Conservation (phyloP, 192 early-diverging fungal species). For the Coemansia erecta region DNA sequence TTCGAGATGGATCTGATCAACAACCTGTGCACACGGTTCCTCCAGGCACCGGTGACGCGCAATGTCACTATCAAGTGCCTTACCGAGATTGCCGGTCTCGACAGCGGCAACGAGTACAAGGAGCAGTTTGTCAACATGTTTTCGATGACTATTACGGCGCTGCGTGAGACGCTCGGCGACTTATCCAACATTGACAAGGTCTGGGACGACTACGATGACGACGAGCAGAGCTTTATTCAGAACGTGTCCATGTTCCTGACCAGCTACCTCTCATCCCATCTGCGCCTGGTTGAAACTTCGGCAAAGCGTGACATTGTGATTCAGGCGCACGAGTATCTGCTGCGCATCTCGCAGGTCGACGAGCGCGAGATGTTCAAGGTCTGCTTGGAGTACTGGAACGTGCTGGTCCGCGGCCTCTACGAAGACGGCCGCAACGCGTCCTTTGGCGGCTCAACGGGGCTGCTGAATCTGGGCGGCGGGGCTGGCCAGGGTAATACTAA, state of each 20-base stretch:
- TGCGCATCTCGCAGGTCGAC: constrained; percentile 86
- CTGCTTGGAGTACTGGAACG: constrained; percentile 96
- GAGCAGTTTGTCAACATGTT: constrained; percentile 88
- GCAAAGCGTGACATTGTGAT: constrained; percentile 58
- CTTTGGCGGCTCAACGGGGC: constrained; percentile 27
- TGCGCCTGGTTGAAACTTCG: constrained; percentile 64
- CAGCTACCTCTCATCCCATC: constrained; percentile 77
- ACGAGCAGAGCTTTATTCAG: constrained; percentile 95
- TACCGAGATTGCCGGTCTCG: constrained; percentile 93
- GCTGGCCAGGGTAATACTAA: constrained; percentile 29
- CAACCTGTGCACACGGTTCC: constrained; percentile 76
- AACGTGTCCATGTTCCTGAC: constrained; percentile 93
- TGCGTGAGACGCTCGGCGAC: constrained; percentile 44
- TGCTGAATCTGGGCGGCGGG: constrained; percentile 43
- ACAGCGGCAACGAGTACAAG: constrained; percentile 75
- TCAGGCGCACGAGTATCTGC: constrained; percentile 85
- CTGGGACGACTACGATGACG: constrained; percentile 79
- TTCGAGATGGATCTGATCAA: constrained; percentile 94
- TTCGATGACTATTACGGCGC: constrained; percentile 67
- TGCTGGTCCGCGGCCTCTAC: constrained; percentile 84
- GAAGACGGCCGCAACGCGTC: constrained; percentile 68
- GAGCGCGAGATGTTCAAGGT: constrained; percentile 98
- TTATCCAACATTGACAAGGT: constrained; percentile 71
- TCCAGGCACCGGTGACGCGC: constrained; percentile 81
- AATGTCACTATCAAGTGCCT: constrained; percentile 96